phyloP scores from a whole-genome alignment of 768 basidiomycete genomes.

The Amanita thiersii region DNA sequence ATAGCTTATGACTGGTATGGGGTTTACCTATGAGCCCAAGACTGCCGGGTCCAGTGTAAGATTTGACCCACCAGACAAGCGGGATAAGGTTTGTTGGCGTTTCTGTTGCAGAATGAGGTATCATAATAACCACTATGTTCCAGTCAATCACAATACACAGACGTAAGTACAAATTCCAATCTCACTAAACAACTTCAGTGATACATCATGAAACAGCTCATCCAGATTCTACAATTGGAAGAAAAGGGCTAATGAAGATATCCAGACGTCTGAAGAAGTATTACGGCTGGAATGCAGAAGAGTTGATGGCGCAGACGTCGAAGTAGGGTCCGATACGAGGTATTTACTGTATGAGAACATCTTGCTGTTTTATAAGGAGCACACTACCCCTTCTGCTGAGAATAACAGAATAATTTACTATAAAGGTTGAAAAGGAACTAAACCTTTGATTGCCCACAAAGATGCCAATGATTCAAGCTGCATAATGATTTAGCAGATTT shows the following conservation, averaged over 20 bases:
- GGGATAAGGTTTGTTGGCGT: conserved; percentile 26
- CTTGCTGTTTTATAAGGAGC: too few species aligned
- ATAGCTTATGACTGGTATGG: conserved; percentile 74
- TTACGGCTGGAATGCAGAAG: conserved; percentile 61
- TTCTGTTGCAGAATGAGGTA: neutral
- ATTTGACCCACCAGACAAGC: conserved; percentile 62
- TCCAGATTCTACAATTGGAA: conserved; percentile 59
- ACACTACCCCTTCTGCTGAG: neutral
- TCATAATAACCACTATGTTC: conserved; percentile 1
- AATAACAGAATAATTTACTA: too few species aligned
- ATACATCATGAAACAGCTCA: conserved; percentile 41
- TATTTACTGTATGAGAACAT: too few species aligned
- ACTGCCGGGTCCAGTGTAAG: conserved; percentile 80
- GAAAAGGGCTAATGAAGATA: conserved; percentile 39
- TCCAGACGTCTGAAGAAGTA: conserved; percentile 49
- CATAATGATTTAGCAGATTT: neutral
- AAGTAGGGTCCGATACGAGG: too few species aligned
- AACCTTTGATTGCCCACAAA: conserved; percentile 43
- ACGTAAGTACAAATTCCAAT: conserved; percentile 33
- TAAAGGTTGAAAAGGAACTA: conserved; percentile 19
- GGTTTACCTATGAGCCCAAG: conserved; percentile 63
- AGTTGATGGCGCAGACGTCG: conserved; percentile 18
- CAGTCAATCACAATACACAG: conserved; percentile 74
- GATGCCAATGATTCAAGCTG: conserved; percentile 47
- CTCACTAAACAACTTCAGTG: conserved; percentile 3